A percentile compares a stretch with the other conserved stretches of the same genome.
These are phyloP conservation scores for Colletotrichum phormii DNA, from an alignment of 2,329 filamentous ascomycete genomes.

Conservation along the genomic window DNA sequence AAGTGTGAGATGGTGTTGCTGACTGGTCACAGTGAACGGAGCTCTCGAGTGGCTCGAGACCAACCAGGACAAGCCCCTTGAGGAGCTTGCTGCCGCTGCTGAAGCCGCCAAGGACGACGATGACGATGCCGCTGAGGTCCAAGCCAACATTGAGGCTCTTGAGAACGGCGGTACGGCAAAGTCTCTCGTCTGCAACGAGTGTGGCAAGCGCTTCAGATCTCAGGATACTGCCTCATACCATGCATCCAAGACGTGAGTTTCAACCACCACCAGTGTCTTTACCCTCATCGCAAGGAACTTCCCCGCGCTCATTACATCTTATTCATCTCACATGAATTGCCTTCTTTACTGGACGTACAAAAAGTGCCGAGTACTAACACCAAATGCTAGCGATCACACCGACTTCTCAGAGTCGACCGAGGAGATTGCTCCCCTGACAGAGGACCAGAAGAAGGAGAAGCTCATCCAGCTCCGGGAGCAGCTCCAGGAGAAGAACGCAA, in stretches of 20 bases:
- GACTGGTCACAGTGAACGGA: constrained; percentile 73
- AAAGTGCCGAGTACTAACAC: not conserved
- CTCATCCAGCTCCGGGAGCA: constrained; percentile 80
- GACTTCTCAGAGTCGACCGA: constrained; percentile 96
- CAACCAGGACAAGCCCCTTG: constrained; percentile 87
- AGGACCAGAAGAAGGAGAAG: constrained; percentile 88
- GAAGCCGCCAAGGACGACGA: constrained; percentile 48
- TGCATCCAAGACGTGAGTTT: constrained; percentile 80
- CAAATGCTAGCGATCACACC: constrained; percentile 73
- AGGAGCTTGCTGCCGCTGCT: constrained; percentile 75
- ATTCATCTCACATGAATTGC: not conserved
- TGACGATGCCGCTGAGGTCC: constrained; percentile 61
- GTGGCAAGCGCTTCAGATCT: constrained; percentile 89
- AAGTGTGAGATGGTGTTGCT: constrained; percentile 16
- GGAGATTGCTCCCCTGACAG: constrained; percentile 89
- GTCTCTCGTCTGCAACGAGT: constrained; percentile 94
- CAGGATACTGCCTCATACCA: constrained; percentile 89
- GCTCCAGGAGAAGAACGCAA: constrained; percentile 78
- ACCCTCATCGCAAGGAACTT: not conserved
- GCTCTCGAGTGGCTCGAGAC: constrained; percentile 95
- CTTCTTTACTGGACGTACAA: not conserved
- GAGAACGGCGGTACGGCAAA: constrained; percentile 78
- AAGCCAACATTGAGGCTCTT: constrained; percentile 72
- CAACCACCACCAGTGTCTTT: not conserved
- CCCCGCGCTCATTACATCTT: not conserved